These are phyloP conservation scores for Pouteria campechiana DNA, from an alignment of 179 eudicot species.

Conservation along the genomic window DNA sequence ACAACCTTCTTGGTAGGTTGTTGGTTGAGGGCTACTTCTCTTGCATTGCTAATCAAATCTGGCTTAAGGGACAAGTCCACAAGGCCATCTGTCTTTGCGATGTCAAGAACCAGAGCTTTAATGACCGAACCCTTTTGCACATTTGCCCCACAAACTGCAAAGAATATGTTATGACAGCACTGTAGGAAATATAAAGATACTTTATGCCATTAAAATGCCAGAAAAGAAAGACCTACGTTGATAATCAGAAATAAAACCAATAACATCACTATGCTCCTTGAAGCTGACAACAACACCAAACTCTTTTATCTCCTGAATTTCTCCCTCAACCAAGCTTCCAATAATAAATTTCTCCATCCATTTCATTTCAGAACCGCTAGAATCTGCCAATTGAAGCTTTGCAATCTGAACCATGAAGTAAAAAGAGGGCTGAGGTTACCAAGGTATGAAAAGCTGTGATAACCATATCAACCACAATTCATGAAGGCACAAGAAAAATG, in stretches of 20 bases:
- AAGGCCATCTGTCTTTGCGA: slow-evolving; percentile 60
- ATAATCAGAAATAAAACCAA: slow-evolving; percentile 72
- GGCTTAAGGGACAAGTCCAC: slow-evolving; percentile 81
- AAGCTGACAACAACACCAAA: slow-evolving; percentile 70
- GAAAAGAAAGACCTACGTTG: slow-evolving; percentile 38
- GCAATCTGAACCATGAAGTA: slow-evolving; percentile 39
- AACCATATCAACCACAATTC: no score
- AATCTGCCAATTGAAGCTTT: slow-evolving; percentile 42
- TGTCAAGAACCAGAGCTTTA: slow-evolving; percentile 71
- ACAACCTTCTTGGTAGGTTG: slow-evolving; percentile 53
- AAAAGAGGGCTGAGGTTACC: no score
- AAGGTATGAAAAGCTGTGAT: no score
- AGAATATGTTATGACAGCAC: neutral
- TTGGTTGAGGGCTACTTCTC: slow-evolving; percentile 10
- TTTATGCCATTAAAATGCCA: no score
- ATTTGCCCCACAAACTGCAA: slow-evolving; percentile 47
- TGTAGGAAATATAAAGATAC: no score
- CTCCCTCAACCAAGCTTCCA: slow-evolving; percentile 57
- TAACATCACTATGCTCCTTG: slow-evolving; percentile 42
- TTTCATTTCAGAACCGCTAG: slow-evolving; percentile 19
- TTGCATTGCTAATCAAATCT: slow-evolving; percentile 33
- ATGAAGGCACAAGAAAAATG: no score
- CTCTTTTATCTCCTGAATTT: slow-evolving; percentile 49
- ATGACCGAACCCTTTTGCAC: slow-evolving; percentile 40
- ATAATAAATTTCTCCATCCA: slow-evolving; percentile 50